Conservation (phyloP, 306 rosid genomes). For the Astragalus glycyphyllos region DNA sequence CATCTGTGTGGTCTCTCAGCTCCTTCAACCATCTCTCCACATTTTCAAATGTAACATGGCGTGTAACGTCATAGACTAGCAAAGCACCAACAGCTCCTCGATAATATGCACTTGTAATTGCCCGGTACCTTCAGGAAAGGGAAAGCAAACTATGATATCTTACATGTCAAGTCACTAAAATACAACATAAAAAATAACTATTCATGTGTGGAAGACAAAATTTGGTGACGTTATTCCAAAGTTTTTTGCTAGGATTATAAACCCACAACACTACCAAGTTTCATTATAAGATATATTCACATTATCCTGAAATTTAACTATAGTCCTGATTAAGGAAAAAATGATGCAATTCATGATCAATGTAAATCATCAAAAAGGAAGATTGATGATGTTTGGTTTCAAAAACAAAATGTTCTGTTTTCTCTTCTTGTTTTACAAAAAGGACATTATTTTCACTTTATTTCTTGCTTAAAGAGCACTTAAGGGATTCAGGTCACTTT, state of each 20-base stretch:
- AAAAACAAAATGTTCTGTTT: no score
- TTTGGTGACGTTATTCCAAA: background rate
- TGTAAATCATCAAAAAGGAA: conserved; percentile 20
- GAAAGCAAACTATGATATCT: conserved; percentile 27
- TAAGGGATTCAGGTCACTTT: no score
- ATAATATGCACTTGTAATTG: conserved; percentile 84
- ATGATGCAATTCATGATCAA: conserved; percentile 2
- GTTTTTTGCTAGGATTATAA: conserved; percentile 7
- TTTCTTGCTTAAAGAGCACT: no score
- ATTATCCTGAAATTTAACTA: conserved; percentile 1
- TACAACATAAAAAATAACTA: conserved; percentile 1
- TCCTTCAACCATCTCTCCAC: conserved; percentile 91
- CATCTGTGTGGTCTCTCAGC: conserved; percentile 85
- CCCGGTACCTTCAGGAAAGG: conserved; percentile 66
- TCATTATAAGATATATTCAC: background rate
- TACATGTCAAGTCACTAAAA: conserved; percentile 1
- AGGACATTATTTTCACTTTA: no score
- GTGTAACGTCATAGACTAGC: conserved; percentile 82
- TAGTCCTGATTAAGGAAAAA: background rate
- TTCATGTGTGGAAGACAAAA: background rate
- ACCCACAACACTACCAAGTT: background rate
- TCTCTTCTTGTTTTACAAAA: no score
- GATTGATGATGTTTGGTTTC: background rate
- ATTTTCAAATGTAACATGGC: conserved; percentile 75
- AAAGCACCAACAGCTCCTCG: conserved; percentile 89